Conservation (phyloP, 257 asterid genomes). For the Ehretia macrophylla region DNA sequence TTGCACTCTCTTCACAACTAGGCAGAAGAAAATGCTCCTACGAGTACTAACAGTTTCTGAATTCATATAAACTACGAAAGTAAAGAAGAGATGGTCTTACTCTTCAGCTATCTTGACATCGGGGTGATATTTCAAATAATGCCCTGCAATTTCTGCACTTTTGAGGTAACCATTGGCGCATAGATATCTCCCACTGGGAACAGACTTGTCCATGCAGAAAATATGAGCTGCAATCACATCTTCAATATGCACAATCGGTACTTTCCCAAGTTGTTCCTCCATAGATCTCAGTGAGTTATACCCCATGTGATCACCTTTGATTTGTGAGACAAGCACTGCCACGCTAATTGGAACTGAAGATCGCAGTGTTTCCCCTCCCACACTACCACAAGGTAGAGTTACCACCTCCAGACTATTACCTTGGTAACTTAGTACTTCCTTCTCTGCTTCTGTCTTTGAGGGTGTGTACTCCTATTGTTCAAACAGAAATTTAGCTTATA, state of each 20-base stretch:
- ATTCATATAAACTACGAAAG: too few relatives aligned
- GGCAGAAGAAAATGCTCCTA: too few relatives aligned
- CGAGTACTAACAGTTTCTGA: too few relatives aligned
- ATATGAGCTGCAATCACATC: constrained; percentile 55
- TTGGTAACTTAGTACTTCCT: constrained; percentile 38
- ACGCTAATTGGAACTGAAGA: constrained; percentile 25
- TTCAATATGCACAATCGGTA: constrained; percentile 45
- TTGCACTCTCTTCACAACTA: too few relatives aligned
- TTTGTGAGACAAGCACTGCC: constrained; percentile 21
- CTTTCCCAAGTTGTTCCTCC: constrained; percentile 48
- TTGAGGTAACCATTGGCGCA: constrained; percentile 39
- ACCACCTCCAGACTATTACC: constrained; percentile 45
- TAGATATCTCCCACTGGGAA: constrained; percentile 41
- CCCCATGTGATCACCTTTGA: constrained; percentile 1
- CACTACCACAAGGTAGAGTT: constrained; percentile 49
- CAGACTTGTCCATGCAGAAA: constrained; percentile 25
- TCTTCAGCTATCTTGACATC: constrained; percentile 20
- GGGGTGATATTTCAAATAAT: constrained; percentile 20
- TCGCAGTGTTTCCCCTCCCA: constrained; percentile 51
- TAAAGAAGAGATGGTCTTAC: constrained; percentile 28
- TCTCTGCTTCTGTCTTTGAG: constrained; percentile 55
- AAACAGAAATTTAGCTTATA: too few relatives aligned
- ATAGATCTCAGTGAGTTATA: constrained; percentile 32
- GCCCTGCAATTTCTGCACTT: constrained; percentile 39
- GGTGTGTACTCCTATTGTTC: constrained; percentile 31